Conservation (phyloP, 441 rosid genomes). For the Metrosideros polymorpha region DNA sequence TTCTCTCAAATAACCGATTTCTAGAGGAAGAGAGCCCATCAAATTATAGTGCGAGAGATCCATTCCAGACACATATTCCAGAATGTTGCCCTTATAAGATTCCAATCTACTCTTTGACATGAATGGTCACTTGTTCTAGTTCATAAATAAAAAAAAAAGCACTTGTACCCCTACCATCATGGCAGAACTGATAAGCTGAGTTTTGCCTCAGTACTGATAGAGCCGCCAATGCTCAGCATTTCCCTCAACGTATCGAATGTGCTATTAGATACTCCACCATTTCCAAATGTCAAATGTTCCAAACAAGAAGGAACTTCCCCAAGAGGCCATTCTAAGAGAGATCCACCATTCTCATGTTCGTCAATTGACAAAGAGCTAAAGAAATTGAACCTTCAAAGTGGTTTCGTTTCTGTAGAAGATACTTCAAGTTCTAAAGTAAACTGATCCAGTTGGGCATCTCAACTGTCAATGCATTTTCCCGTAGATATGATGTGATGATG, state of each 20-base stretch:
- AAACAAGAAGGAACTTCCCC: not conserved
- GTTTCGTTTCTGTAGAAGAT: too few species aligned
- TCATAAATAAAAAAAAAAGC: not conserved
- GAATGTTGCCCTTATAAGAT: not conserved
- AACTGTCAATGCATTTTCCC: too few species aligned
- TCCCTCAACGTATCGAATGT: not conserved
- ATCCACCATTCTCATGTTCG: too few species aligned
- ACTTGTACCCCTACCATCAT: not conserved
- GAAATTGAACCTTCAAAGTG: too few species aligned
- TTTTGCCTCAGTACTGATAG: rapidly evolving
- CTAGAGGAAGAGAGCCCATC: not conserved
- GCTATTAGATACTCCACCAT: not conserved
- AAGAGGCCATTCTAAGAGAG: too few species aligned
- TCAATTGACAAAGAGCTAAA: too few species aligned
- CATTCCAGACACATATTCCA: not conserved
- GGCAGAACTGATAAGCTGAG: not conserved
- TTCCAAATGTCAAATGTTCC: not conserved
- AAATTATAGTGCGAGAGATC: not conserved
- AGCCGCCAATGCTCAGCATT: not conserved
- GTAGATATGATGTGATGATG: too few species aligned
- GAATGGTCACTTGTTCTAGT: not conserved
- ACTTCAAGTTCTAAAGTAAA: too few species aligned
- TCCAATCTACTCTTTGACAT: not conserved
- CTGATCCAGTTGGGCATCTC: too few species aligned
- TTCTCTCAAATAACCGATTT: not conserved